These are phyloP conservation scores for Suhomyces sp. DNA, from an alignment of 805 yeast species.

Conservation along the genomic window DNA sequence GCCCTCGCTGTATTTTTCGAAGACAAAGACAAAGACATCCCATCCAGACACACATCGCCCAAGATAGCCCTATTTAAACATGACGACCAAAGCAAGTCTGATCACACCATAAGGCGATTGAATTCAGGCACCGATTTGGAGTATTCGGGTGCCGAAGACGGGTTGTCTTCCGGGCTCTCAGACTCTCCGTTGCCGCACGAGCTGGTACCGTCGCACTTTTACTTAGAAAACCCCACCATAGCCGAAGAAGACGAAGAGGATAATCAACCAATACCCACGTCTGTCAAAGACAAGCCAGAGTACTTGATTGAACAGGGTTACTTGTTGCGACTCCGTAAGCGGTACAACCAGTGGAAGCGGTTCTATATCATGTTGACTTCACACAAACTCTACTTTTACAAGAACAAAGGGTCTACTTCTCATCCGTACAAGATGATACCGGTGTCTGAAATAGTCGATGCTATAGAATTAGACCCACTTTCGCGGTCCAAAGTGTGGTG, in stretches of 20 bases:
- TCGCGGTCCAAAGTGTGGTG: conserved; percentile 44
- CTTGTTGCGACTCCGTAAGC: conserved; percentile 36
- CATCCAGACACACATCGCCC: background rate
- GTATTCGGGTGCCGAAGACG: conserved; percentile 8
- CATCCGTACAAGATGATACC: conserved; percentile 29
- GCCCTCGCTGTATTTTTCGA: conserved; percentile 8
- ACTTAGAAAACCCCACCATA: background rate
- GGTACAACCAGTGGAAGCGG: conserved; percentile 48
- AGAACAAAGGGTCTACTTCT: conserved; percentile 16
- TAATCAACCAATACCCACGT: background rate
- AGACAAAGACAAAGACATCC: background rate
- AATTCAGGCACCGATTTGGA: conserved; percentile 1
- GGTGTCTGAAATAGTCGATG: conserved; percentile 39
- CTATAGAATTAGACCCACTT: conserved; percentile 49
- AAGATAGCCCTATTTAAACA: background rate
- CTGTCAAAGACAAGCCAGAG: conserved; percentile 12
- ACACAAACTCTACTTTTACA: conserved; percentile 39
- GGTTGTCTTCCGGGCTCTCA: conserved; percentile 9
- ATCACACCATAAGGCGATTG: background rate
- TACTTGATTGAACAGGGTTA: conserved; percentile 39
- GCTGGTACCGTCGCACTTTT: background rate
- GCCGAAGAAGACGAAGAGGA: conserved; percentile 5
- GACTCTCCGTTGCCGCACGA: conserved; percentile 6
- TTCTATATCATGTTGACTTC: conserved; percentile 45
- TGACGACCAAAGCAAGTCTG: background rate